Base-by-base conservation (phyloP, 345 rosid genomes). In the Durio zibethinus region DNA sequence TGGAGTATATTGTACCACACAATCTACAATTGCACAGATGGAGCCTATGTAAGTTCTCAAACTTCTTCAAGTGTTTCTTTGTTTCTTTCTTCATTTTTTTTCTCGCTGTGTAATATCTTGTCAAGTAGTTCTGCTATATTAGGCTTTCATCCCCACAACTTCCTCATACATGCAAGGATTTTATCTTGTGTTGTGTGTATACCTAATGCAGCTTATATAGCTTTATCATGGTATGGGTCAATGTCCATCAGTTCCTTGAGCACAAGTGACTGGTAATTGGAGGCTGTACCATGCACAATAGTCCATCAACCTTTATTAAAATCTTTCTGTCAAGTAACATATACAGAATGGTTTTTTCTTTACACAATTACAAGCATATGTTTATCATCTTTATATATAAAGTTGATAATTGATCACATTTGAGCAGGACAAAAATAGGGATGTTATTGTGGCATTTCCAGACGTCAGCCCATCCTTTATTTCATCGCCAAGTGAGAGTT, bases 381-480 rank as follows among this genome's bases (percentile, higher is more conserved):
- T 67, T 8, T 45, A 35, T 69, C 42, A 4, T 74, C 20, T 76
- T 21, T 62, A 16, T 48, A 4, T 23, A 56, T 25, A 27, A 25
- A 52, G 33, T 36, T 54, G 27, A 70, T 70, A 47, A 27, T 27
- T 47, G 42, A 40, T 61, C 35, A 48, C 45, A 25, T 82, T 38
- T 72, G 54, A 77, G 59, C 89, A 91, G 95, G 91, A 91, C 82
- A 91, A 91, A 86, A 91, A 91, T 80, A 83, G 95, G 78, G 95
- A 91, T 76, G 90, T 91, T 43, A 91, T 91, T 43, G 93, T 91
- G 71, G 90, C 93, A 77, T 88, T 91, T 81, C 93, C 95, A 14
- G 93, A 91, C 83, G 87, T 88, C 66, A 86, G 87, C 84, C 95
- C 93, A 66, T 86, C 69, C 73, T 54, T 74, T 45, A 77, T 88